Evolutionary conservation across 352 stramenopile species (phyloP), one percentile per base, ranked within the genome.

Genomic region (Phytophthora pluvialis): DNA sequence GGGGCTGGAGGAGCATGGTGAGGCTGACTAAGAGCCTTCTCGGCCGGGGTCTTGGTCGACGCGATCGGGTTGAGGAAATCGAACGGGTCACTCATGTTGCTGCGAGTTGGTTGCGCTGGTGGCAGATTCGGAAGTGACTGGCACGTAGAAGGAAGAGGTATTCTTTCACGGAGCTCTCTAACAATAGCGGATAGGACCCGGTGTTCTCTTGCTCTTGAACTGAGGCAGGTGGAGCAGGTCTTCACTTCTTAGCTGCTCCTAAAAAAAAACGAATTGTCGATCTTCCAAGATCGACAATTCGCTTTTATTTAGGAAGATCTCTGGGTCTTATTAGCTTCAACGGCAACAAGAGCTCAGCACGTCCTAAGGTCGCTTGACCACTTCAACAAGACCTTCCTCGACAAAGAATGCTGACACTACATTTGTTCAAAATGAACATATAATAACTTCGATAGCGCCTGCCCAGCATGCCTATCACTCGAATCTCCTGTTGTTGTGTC

Each of bases 41-140:
- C 64, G 1, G 76, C 70, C 12, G 75, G 67, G 13, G 78, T 82
- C 73, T 89, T 91, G 55, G 79, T 75, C 72, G 83, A 89, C 28
- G 77, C 80, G 56, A 93, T 89, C 58, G 84, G 84, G 51, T 93
- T 83, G 46, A 93, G 78, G 55, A 83, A 85, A 33, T 84, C 82
- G 32, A 93, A 91, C 26, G 80, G 82, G 64, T 93, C 84, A 72
- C 74, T 91, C 82, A 89, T 91, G 45, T 39, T 65, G 38, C 15
- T 49, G 44, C 10, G 36, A 11, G 25, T 60, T 56, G 26, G 33
- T 51, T 55, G 43, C 15, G 29, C 11, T 59, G 42, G 47, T 42
- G 62, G 67, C 21, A 45, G 9, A 63, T 72, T 64, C 21, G 28
- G 29, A 68, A 69, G 45, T 75, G 61, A 63, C 16, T 21, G 21